These are phyloP conservation scores for Lonicera japonica DNA, from an alignment of 129 eudicot genomes.

Conservation along the genomic window DNA sequence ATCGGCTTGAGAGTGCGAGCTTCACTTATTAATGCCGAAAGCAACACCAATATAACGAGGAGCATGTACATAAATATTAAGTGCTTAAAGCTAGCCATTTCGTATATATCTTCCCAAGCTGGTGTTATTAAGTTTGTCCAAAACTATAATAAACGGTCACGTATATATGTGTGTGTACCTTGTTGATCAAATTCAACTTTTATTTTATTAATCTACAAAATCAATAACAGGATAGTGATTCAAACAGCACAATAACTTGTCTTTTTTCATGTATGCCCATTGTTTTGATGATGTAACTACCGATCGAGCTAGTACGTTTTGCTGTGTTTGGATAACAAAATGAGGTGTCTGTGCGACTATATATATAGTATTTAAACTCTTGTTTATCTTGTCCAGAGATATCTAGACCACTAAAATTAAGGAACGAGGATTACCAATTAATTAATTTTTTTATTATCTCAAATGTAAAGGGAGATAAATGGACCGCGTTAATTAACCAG, in stretches of 20 bases:
- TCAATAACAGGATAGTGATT: slow-evolving; percentile 3
- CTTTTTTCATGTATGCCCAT: background rate
- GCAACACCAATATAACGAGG: background rate
- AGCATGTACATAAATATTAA: background rate
- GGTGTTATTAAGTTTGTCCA: background rate
- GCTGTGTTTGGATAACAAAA: background rate
- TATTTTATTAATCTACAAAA: background rate
- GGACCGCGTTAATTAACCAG: too few species aligned
- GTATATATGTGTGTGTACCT: too few species aligned
- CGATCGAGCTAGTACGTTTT: too few species aligned
- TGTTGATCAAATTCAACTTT: background rate
- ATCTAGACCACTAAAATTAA: background rate
- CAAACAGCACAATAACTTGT: slow-evolving; percentile 9
- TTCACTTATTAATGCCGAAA: background rate
- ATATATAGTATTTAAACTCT: too few species aligned
- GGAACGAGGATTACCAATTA: background rate
- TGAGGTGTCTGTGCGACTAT: slow-evolving; percentile 7
- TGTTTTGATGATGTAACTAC: background rate
- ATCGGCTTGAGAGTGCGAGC: slow-evolving; percentile 26
- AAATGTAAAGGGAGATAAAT: background rate
- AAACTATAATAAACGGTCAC: background rate
- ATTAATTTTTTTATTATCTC: too few species aligned
- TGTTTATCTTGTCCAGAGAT: background rate
- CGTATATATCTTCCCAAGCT: too few species aligned
- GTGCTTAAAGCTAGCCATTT: background rate